A percentile compares a stretch with the other conserved stretches of the same genome.
Conservation (phyloP, 345 rosid genomes). For the Carallia pectinifolia region DNA sequence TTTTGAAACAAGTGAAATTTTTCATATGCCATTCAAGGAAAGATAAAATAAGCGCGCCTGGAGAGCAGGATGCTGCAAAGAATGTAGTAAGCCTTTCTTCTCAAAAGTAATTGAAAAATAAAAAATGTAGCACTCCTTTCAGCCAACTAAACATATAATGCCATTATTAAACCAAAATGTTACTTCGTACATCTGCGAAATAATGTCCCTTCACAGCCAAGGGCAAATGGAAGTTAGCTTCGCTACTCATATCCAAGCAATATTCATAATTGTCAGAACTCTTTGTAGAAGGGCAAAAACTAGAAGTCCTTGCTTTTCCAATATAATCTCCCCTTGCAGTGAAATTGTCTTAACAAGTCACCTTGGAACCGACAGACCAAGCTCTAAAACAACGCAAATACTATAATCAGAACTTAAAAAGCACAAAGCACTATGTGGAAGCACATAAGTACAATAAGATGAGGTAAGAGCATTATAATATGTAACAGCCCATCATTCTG, state of each 20-base stretch:
- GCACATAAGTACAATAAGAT: background rate
- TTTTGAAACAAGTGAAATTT: too few species aligned
- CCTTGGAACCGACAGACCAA: conserved; percentile 88
- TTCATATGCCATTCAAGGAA: too few species aligned
- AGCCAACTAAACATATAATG: background rate
- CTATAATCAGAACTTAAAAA: conserved; percentile 25
- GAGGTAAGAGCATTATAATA: background rate
- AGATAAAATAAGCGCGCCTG: too few species aligned
- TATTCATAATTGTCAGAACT: conserved; percentile 16
- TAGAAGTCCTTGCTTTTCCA: conserved; percentile 24
- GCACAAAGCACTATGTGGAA: background rate
- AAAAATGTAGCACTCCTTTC: too few species aligned
- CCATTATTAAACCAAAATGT: background rate
- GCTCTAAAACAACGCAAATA: conserved; percentile 46
- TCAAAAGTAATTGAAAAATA: too few species aligned
- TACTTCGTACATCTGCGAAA: conserved; percentile 15
- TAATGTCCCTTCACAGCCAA: background rate
- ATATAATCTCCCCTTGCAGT: conserved; percentile 24
- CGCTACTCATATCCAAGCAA: conserved; percentile 20
- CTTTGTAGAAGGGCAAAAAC: conserved; percentile 16
- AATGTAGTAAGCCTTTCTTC: too few species aligned
- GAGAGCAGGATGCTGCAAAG: too few species aligned
- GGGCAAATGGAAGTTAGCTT: background rate
- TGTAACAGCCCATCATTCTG: background rate
- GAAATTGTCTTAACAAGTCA: conserved; percentile 40